A percentile compares a stretch with the other conserved stretches of the same genome.
Evolutionary conservation across 208 protist genomes (phyloP).

Genomic region (Porcisia deanei): DNA sequence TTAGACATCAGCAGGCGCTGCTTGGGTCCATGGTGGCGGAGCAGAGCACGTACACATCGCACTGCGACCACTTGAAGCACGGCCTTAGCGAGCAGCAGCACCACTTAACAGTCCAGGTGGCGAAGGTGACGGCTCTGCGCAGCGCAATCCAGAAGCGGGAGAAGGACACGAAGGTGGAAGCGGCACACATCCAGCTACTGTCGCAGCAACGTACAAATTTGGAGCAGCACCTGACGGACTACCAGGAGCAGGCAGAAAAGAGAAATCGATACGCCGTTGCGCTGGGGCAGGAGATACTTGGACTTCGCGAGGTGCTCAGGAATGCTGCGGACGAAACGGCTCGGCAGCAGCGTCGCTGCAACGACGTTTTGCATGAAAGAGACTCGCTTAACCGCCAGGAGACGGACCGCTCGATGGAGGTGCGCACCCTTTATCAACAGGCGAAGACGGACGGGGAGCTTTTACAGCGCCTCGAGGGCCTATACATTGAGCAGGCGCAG

Average conservation of each 20-base stretch:
- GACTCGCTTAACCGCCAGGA: constrained; percentile 94
- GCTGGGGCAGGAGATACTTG: constrained; percentile 81
- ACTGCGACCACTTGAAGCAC: constrained; percentile 93
- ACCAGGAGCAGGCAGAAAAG: constrained; percentile 44
- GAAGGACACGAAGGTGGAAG: constrained; percentile 48
- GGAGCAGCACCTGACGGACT: constrained; percentile 45
- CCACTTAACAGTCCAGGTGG: constrained; percentile 95
- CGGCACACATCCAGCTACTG: constrained; percentile 45
- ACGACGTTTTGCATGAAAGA: constrained; percentile 94
- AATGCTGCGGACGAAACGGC: constrained; percentile 88
- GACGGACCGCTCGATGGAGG: constrained; percentile 95
- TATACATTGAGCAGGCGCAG: constrained; percentile 89
- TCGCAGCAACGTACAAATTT: constrained; percentile 53
- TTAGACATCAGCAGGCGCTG: constrained; percentile 74
- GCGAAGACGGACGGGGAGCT: constrained; percentile 94
- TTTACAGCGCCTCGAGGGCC: constrained; percentile 92
- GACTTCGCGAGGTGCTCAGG: constrained; percentile 92
- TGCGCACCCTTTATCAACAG: constrained; percentile 96
- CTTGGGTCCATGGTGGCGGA: constrained; percentile 95
- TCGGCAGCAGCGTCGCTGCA: constrained; percentile 92
- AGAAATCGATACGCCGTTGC: constrained; percentile 37
- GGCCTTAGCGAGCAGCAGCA: constrained; percentile 94
- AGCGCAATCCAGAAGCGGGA: constrained; percentile 93
- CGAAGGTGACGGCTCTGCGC: constrained; percentile 91
- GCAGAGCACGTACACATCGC: constrained; percentile 96